phyloP scores from a whole-genome alignment of 2,329 filamentous ascomycete genomes.

The Xylaria digitata region DNA sequence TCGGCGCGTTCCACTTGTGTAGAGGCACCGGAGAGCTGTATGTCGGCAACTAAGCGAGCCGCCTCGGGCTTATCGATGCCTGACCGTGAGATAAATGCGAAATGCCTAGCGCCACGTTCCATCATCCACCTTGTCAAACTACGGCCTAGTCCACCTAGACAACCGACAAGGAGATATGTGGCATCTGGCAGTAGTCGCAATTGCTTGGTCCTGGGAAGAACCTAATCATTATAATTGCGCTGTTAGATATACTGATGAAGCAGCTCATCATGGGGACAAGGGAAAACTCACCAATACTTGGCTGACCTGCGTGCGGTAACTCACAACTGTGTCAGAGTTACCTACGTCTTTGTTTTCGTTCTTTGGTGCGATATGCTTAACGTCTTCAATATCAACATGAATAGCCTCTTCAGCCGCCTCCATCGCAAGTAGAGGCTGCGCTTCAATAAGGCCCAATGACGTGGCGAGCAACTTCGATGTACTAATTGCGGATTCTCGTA shows the following conservation, averaged over 20 bases:
- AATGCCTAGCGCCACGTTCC: constrained; percentile 48
- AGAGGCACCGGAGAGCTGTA: constrained; percentile 26
- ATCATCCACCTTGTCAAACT: constrained; percentile 52
- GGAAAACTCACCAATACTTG: constrained; percentile 28
- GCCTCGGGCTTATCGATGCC: constrained; percentile 47
- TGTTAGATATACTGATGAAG: constrained; percentile 6
- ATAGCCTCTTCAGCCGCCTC: not conserved
- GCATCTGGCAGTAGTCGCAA: constrained; percentile 31
- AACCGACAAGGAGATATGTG: constrained; percentile 52
- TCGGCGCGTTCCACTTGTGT: constrained; percentile 33
- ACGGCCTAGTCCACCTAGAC: constrained; percentile 53
- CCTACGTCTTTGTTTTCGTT: not conserved
- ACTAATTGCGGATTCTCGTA: constrained; percentile 18
- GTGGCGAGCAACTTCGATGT: constrained; percentile 22
- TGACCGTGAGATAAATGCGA: constrained; percentile 51
- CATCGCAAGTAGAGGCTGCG: constrained; percentile 11
- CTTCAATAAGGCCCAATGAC: constrained; percentile 16
- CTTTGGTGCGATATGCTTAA: constrained; percentile 4
- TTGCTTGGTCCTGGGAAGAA: constrained; percentile 17
- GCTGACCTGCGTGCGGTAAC: constrained; percentile 25
- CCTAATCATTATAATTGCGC: not conserved
- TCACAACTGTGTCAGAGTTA: constrained; percentile 1
- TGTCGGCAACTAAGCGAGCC: constrained; percentile 29
- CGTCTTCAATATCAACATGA: constrained; percentile 24
- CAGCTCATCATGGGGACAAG: not conserved